Percentiles rank a stretch among this genome's conserved stretches.
phyloP scores from a whole-genome alignment of 805 yeast genomes.

The Starmerella geochares region DNA sequence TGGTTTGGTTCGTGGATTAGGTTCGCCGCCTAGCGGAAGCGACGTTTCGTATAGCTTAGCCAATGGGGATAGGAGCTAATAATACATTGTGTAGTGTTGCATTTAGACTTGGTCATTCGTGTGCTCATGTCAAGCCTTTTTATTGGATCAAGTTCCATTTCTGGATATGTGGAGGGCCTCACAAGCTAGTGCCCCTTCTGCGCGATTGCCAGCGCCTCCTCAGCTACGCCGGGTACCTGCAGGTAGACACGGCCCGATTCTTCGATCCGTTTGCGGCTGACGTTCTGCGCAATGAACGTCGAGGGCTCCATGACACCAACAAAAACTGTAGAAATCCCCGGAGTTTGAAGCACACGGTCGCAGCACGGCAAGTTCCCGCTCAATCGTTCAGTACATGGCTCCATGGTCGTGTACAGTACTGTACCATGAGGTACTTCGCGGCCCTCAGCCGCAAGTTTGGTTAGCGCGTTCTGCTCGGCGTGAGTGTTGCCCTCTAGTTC shows the following conservation, averaged over 20 bases:
- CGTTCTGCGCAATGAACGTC: conserved; percentile 71
- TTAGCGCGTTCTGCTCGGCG: conserved; percentile 91
- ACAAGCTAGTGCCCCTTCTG: conserved; percentile 42
- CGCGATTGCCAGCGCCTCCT: conserved; percentile 58
- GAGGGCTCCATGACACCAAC: conserved; percentile 91
- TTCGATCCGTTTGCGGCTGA: conserved; percentile 48
- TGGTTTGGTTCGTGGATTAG: no score
- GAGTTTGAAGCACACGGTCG: conserved; percentile 56
- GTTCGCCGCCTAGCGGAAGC: no score
- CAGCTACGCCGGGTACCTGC: conserved; percentile 75
- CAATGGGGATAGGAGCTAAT: no score
- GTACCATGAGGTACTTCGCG: conserved; percentile 58
- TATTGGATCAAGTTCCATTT: no score
- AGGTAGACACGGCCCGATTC: conserved; percentile 56
- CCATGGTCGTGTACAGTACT: conserved; percentile 90
- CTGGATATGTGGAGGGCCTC: no score
- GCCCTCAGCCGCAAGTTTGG: conserved; percentile 40
- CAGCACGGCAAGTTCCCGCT: conserved; percentile 88
- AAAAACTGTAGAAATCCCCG: conserved; percentile 56
- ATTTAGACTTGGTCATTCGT: no score
- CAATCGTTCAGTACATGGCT: conserved; percentile 80
- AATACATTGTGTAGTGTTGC: no score
- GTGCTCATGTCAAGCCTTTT: no score
- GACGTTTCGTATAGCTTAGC: no score
- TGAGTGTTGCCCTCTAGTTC: conserved; percentile 93